Percentiles rank a stretch among this genome's conserved stretches.
Conservation (phyloP, 1,139 yeast species). For the Hansenula anomala region DNA sequence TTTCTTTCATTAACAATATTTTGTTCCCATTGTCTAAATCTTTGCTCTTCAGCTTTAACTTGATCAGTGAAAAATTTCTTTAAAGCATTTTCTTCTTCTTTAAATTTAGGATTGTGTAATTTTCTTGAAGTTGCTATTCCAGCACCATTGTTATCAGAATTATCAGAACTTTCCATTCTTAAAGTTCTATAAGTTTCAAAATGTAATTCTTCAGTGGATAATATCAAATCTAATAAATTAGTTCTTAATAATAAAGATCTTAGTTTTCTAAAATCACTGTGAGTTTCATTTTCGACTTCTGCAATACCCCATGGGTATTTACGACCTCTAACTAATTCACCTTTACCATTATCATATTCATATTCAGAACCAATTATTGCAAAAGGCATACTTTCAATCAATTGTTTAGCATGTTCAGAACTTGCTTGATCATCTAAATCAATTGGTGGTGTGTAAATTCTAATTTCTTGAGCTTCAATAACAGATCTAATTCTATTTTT, state of each 20-base stretch:
- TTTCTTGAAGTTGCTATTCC: conserved; percentile 38
- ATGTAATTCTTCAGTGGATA: conserved; percentile 88
- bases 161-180: conserved; percentile 59
- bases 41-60: conserved; percentile 93
- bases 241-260: conserved; percentile 87
- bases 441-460: conserved; percentile 85
- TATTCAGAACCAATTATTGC: conserved; percentile 90
- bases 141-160: conserved; percentile 32
- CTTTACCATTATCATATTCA: conserved; percentile 73
- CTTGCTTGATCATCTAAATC: conserved; percentile 71
- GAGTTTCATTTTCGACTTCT: conserved; percentile 93
- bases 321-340: conserved; percentile 80
- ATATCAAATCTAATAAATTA: conserved; percentile 85
- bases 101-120: conserved; percentile 81
- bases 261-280: conserved; percentile 91
- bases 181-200: conserved; percentile 83
- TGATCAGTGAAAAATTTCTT: conserved; percentile 97
- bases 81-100: conserved; percentile 92
- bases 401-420: conserved; percentile 74
- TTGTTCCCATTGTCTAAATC: conserved; percentile 98
- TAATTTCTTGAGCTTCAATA: conserved; percentile 86
- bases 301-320: conserved; percentile 98
- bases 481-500: conserved; percentile 87
- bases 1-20: conserved; percentile 93
- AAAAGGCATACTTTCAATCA: conserved; percentile 91